Evolutionary conservation across 2,329 filamentous ascomycete genomes (phyloP).

Genomic region (Coniosporium tulheliwenetii): DNA sequence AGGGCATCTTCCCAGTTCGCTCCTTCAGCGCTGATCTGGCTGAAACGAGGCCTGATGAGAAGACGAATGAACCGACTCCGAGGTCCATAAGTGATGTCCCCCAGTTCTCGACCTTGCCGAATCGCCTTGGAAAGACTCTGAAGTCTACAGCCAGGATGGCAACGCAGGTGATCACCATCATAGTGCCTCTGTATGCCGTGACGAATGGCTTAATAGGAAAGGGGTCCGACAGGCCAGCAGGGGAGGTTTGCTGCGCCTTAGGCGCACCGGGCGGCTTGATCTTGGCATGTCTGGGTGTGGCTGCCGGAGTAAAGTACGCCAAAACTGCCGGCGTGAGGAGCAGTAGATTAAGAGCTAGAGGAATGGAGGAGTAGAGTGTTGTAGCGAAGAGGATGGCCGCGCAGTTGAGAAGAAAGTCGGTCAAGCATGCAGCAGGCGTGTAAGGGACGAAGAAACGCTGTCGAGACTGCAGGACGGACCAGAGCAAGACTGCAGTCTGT

Average conservation of each 20-base stretch:
- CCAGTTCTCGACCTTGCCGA: slow-evolving; percentile 98
- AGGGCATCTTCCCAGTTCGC: slow-evolving; percentile 33
- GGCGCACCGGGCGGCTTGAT: slow-evolving; percentile 1
- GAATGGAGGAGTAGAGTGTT: slow-evolving; percentile 66
- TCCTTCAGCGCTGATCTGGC: slow-evolving; percentile 66
- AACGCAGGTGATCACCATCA: slow-evolving; percentile 81
- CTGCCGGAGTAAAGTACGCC: slow-evolving; percentile 29
- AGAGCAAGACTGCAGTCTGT: slow-evolving; percentile 68
- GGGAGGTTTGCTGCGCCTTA: slow-evolving; percentile 11
- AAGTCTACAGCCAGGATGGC: slow-evolving; percentile 98
- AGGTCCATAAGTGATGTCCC: slow-evolving; percentile 98
- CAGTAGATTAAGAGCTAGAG: slow-evolving; percentile 59
- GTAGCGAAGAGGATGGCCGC: slow-evolving; percentile 67
- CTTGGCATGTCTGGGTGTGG: slow-evolving; percentile 3
- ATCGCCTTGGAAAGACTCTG: slow-evolving; percentile 76
- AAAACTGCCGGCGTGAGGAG: slow-evolving; percentile 53
- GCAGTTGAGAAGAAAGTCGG: slow-evolving; percentile 83
- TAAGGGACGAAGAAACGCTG: slow-evolving; percentile 73
- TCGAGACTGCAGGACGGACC: slow-evolving; percentile 75
- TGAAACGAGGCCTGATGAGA: slow-evolving; percentile 81
- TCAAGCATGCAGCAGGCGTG: slow-evolving; percentile 46
- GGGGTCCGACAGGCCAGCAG: slow-evolving; percentile 17
- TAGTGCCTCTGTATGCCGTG: slow-evolving; percentile 76
- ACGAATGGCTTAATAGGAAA: slow-evolving; percentile 82
- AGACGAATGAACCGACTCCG: slow-evolving; percentile 94